Evolutionary conservation across 306 rosid species (phyloP).

Genomic region (Vigna radiata): DNA sequence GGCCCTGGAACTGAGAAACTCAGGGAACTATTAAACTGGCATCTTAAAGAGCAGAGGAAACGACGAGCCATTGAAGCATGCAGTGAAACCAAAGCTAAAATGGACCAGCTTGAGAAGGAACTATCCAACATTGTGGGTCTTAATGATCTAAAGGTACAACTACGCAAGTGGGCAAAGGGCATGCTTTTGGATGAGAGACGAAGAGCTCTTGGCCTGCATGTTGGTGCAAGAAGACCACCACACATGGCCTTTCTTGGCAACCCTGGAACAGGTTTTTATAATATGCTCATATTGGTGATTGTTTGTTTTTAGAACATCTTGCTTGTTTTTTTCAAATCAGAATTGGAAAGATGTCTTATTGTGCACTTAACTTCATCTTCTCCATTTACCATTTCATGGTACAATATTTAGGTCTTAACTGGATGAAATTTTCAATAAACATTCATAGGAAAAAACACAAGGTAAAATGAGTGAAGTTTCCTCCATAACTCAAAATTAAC

Average conservation of each 20-base stretch:
- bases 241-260: constrained; percentile 99
- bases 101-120: constrained; percentile 87
- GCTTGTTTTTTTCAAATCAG: background rate
- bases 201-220: constrained; percentile 86
- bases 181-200: constrained; percentile 99
- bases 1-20: constrained; percentile 81
- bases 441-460: too few species aligned
- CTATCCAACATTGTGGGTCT: constrained; percentile 85
- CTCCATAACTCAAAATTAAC: too few species aligned
- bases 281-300: background rate
- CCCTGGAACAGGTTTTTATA: constrained; percentile 89
- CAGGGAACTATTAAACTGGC: constrained; percentile 62
- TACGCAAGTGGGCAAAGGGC: constrained; percentile 96
- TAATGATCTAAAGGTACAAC: constrained; percentile 80
- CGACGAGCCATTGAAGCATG: constrained; percentile 87
- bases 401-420: background rate
- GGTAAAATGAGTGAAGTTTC: too few species aligned
- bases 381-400: background rate
- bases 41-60: constrained; percentile 84
- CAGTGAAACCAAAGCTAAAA: constrained; percentile 85
- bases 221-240: constrained; percentile 90
- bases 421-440: too few species aligned
- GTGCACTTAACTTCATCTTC: constrained; percentile 6
- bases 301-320: constrained; percentile 26
- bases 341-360: constrained; percentile 6